These are phyloP conservation scores for Forsythia suspensa DNA, from an alignment of 257 asterid genomes.

Conservation along the genomic window DNA sequence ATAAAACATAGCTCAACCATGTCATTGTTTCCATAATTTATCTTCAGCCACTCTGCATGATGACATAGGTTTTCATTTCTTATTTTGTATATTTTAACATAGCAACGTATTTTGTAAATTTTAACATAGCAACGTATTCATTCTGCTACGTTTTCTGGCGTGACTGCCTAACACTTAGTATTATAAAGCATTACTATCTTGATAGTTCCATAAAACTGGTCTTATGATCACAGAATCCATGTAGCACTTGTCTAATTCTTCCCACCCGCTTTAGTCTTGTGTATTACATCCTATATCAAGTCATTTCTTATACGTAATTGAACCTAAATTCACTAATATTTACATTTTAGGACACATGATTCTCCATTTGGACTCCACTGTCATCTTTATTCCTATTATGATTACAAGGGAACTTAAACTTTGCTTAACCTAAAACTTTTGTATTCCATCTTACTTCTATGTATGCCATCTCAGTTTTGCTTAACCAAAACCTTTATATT, in stretches of 20 bases:
- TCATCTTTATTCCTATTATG: background rate
- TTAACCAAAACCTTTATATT: background rate
- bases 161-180: background rate
- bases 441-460: background rate
- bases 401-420: background rate
- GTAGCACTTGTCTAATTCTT: background rate
- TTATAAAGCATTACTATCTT: background rate
- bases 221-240: background rate
- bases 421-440: background rate
- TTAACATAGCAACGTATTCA: background rate
- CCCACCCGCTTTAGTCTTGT: background rate
- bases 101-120: background rate
- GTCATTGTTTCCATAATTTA: background rate
- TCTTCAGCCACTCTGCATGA: background rate
- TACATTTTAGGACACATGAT: background rate
- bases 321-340: background rate
- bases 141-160: background rate
- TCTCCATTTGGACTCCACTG: background rate
- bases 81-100: background rate
- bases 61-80: background rate
- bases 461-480: background rate
- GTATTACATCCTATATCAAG: background rate
- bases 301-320: background rate
- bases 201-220: background rate
- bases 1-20: background rate